Conservation (phyloP, 257 asterid species). For the Solanum etuberosum region DNA sequence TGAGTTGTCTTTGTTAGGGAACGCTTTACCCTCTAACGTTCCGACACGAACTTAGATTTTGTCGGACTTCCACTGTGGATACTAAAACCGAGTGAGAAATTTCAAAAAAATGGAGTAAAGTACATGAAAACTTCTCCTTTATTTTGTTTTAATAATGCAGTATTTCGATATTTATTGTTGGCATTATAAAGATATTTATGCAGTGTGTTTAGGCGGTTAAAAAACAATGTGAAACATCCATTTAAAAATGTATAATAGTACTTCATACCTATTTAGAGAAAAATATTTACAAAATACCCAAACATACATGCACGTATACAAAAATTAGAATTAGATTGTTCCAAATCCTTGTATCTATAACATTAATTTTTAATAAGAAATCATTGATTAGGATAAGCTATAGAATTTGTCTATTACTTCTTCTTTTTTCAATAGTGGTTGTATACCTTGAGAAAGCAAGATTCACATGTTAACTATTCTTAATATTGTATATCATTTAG, state of each 20-base stretch:
- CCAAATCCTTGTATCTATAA: too few species aligned
- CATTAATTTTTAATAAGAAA: neutral
- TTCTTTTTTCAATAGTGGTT: neutral
- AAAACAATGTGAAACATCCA: too few species aligned
- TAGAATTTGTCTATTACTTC: neutral
- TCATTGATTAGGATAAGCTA: neutral
- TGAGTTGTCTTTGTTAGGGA: too few species aligned
- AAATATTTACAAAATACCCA: neutral
- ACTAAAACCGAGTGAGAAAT: too few species aligned
- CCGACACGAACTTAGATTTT: too few species aligned
- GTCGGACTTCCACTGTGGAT: too few species aligned
- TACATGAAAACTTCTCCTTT: neutral
- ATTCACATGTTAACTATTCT: neutral
- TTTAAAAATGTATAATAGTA: too few species aligned
- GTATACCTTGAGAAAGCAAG: neutral
- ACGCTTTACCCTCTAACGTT: too few species aligned
- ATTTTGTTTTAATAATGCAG: neutral
- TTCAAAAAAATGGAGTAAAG: neutral
- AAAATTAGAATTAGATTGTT: too few species aligned
- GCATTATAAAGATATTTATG: neutral
- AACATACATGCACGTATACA: neutral
- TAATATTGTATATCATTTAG: neutral
- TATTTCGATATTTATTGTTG: neutral
- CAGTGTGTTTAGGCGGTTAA: too few species aligned
- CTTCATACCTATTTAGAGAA: neutral